Percentiles rank a stretch among this genome's conserved stretches.
phyloP scores from a whole-genome alignment of 139 green algal species.

The Choricystis sp. region DNA sequence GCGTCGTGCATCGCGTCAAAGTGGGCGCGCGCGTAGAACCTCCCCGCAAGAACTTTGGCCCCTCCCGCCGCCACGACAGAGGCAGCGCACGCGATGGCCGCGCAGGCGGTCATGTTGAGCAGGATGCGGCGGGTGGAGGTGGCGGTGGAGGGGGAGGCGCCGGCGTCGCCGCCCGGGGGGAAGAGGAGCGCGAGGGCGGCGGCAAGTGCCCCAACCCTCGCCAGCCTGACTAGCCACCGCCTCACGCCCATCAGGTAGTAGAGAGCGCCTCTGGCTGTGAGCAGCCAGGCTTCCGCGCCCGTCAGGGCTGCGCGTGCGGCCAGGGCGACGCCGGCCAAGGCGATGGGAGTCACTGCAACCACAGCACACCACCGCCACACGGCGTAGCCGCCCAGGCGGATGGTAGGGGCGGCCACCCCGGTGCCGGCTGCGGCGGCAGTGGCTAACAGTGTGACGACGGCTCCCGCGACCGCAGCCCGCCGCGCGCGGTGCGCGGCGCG shows the following conservation, averaged over 20 bases:
- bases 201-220: neutral
- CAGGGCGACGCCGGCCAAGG: neutral
- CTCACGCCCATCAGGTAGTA: neutral
- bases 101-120: neutral
- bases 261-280: neutral
- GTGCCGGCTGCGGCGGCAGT: too few species aligned
- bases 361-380: neutral
- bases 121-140: too few species aligned
- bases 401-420: too few species aligned
- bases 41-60: constrained; percentile 15
- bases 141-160: neutral
- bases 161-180: too few species aligned
- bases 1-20: constrained; percentile 53
- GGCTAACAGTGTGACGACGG: too few species aligned
- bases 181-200: neutral
- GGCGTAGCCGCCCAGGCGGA: neutral
- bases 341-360: neutral
- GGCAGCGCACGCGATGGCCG: neutral
- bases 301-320: too few species aligned
- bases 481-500: too few species aligned
- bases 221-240: neutral
- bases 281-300: neutral
- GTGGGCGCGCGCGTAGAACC: constrained; percentile 45
- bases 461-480: too few species aligned
- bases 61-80: neutral